Conservation (phyloP, 495 filamentous ascomycete genomes). For the Copromyces sp. region DNA sequence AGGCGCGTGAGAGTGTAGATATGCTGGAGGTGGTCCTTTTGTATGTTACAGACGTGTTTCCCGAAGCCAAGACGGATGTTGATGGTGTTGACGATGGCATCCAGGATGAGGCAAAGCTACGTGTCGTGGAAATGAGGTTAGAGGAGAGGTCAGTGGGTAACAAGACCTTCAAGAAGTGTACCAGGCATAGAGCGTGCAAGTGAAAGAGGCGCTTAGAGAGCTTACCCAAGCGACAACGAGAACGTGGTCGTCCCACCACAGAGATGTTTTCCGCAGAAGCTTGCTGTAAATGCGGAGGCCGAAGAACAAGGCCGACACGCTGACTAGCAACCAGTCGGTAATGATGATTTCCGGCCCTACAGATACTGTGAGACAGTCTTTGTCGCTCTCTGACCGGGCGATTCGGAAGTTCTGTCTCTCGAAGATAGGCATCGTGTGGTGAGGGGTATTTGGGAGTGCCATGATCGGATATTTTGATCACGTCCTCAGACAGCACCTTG, state of each 20-base stretch:
- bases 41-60: conserved; percentile 7
- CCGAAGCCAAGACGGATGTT: conserved; percentile 18
- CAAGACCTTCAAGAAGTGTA: not conserved
- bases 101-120: conserved; percentile 14
- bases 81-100: conserved; percentile 6
- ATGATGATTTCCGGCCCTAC: conserved; percentile 6
- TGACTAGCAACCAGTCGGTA: conserved; percentile 11
- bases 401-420: not conserved
- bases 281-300: conserved; percentile 25
- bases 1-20: conserved; percentile 9
- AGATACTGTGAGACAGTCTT: not conserved
- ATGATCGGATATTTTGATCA: not conserved
- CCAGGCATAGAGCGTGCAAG: not conserved
- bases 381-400: not conserved
- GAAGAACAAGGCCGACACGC: conserved; percentile 15
- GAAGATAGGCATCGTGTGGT: not conserved
- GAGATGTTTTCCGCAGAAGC: conserved; percentile 7
- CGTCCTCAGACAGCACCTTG: not conserved
- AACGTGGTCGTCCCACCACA: conserved; percentile 26
- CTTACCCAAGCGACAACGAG: conserved; percentile 19
- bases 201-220: not conserved
- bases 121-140: not conserved
- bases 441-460: not conserved
- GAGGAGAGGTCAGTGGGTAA: not conserved
- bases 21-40: not conserved